phyloP scores from a whole-genome alignment of 352 stramenopile genomes.

The Albugo candida region DNA sequence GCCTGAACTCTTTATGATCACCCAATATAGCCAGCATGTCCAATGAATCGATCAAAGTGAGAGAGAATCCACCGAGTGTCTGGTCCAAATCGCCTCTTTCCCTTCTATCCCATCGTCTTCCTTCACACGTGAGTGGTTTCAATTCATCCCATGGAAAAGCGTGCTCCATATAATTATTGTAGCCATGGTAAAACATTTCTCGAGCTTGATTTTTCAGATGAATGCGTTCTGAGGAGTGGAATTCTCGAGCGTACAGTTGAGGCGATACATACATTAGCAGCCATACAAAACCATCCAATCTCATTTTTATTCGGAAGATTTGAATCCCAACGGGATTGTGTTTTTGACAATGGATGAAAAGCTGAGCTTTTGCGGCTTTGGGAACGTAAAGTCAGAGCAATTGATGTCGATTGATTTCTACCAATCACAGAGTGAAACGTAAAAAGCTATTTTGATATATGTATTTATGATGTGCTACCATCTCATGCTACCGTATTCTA shows the following conservation, averaged over 20 bases:
- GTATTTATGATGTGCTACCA: too few relatives aligned
- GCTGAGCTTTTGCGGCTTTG: too few relatives aligned
- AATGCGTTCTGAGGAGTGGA: conserved; percentile 34
- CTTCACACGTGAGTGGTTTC: conserved; percentile 61
- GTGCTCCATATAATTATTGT: conserved; percentile 73
- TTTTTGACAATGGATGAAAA: too few relatives aligned
- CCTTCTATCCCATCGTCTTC: conserved; percentile 51
- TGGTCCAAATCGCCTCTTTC: conserved; percentile 76
- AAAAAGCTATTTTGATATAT: too few relatives aligned
- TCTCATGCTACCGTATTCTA: too few relatives aligned
- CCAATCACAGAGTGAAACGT: too few relatives aligned
- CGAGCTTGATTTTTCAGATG: conserved; percentile 53
- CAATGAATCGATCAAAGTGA: conserved; percentile 78
- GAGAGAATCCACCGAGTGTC: conserved; percentile 54
- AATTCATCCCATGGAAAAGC: conserved; percentile 78
- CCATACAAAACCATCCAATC: too few relatives aligned
- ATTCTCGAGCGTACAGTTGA: neutral
- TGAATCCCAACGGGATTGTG: too few relatives aligned
- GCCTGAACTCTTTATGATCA: conserved; percentile 57
- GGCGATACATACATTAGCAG: too few relatives aligned
- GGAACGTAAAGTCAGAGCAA: too few relatives aligned
- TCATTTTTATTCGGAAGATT: too few relatives aligned
- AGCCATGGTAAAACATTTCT: conserved; percentile 82
- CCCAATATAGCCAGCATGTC: conserved; percentile 78
- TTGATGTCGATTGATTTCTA: too few relatives aligned